Evolutionary conservation across 164 flowering plant genomes (phyloP).

Genomic region (Vitis amurensis): DNA sequence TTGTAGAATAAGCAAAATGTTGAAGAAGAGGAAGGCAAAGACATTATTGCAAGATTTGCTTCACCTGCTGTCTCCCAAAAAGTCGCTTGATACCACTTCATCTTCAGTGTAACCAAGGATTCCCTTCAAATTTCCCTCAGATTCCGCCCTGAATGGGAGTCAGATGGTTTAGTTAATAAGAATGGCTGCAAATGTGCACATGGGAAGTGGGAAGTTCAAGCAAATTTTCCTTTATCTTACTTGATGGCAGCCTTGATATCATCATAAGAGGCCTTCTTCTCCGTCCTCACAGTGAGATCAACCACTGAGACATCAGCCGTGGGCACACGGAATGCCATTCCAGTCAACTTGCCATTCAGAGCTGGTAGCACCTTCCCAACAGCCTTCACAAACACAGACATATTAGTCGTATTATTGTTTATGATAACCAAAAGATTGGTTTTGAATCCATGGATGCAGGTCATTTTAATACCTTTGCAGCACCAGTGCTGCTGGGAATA

Average conservation of each 20-base stretch:
- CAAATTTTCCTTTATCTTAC: slow-evolving; percentile 5
- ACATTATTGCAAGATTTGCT: not conserved
- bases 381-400: slow-evolving; percentile 15
- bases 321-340: slow-evolving; percentile 36
- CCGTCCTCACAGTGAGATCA: slow-evolving; percentile 30
- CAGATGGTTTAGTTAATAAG: too few relatives aligned
- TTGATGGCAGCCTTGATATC: slow-evolving; percentile 33
- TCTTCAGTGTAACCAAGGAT: slow-evolving; percentile 33
- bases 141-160: slow-evolving; percentile 18
- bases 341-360: slow-evolving; percentile 31
- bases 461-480: slow-evolving; percentile 24
- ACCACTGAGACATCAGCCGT: slow-evolving; percentile 34
- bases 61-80: slow-evolving; percentile 27
- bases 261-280: slow-evolving; percentile 23
- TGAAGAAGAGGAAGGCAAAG: not conserved
- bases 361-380: slow-evolving; percentile 36
- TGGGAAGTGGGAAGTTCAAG: too few relatives aligned
- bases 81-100: slow-evolving; percentile 32
- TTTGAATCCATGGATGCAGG: not conserved
- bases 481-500: slow-evolving; percentile 28
- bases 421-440: not conserved
- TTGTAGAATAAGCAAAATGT: not conserved
- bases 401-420: not conserved
- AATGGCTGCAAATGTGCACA: too few relatives aligned
- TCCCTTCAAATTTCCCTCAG: slow-evolving; percentile 28